A percentile compares a stretch with the other conserved stretches of the same genome.
These are phyloP conservation scores for Priceomyces castillae DNA, from an alignment of 805 yeast species.

Conservation along the genomic window DNA sequence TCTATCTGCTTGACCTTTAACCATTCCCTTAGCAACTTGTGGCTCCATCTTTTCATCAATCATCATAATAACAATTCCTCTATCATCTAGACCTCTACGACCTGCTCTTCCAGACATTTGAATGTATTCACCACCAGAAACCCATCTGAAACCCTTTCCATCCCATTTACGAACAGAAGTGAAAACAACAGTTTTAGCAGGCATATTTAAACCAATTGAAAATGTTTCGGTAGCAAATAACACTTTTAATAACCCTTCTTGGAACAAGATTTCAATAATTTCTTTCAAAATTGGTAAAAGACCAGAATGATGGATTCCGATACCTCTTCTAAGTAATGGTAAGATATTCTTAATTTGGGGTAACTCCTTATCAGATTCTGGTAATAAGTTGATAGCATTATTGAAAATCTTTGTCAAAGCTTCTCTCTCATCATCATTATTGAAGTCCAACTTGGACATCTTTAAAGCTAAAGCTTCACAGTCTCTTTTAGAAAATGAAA, in stretches of 20 bases:
- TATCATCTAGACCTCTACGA: constrained; percentile 98
- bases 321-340: constrained; percentile 89
- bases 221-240: constrained; percentile 97
- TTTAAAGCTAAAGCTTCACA: constrained; percentile 93
- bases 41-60: constrained; percentile 99
- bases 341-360: constrained; percentile 93
- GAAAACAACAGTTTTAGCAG: constrained; percentile 97
- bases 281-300: constrained; percentile 89
- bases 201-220: constrained; percentile 98
- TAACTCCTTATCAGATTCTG: constrained; percentile 86
- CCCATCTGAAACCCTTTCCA: constrained; percentile 97
- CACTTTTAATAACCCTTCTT: constrained; percentile 92
- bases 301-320: constrained; percentile 98
- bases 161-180: constrained; percentile 98
- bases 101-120: constrained; percentile 99
- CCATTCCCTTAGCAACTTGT: constrained; percentile 98
- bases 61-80: constrained; percentile 99
- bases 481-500: constrained; percentile 95
- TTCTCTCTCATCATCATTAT: constrained; percentile 89
- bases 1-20: constrained; percentile 97
- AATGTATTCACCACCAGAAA: constrained; percentile 98
- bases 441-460: constrained; percentile 94
- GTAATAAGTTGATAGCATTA: constrained; percentile 83
- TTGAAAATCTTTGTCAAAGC: constrained; percentile 85
- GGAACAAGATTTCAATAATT: constrained; percentile 93